Conservation (phyloP, 257 asterid species). For the Fraxinus cuspidata region DNA sequence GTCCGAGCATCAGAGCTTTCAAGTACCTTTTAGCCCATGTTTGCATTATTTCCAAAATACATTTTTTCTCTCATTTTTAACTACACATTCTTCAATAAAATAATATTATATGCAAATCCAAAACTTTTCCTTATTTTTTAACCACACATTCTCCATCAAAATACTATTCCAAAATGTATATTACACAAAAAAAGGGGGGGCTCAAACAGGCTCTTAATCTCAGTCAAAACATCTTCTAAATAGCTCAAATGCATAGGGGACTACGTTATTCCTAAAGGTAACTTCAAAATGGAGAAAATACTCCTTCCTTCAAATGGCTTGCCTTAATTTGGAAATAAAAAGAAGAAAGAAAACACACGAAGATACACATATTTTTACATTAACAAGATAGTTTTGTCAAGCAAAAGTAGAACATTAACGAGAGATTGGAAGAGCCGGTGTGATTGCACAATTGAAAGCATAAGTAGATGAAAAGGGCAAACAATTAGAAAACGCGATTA, state of each 20-base stretch:
- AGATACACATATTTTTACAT: not conserved
- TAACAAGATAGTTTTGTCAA: not conserved
- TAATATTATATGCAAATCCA: no score
- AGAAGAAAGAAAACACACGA: not conserved
- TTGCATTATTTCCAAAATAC: no score
- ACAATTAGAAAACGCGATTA: not conserved
- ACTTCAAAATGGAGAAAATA: no score
- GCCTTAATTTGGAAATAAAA: not conserved
- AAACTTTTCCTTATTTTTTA: no score
- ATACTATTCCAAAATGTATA: no score
- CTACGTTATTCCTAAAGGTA: not conserved
- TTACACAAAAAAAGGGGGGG: no score
- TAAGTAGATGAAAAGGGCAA: not conserved
- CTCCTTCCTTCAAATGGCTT: not conserved
- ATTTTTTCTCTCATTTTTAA: no score
- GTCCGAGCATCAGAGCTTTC: no score
- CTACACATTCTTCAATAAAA: no score
- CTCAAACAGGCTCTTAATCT: not conserved
- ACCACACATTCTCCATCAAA: no score
- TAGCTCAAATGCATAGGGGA: not conserved
- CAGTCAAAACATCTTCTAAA: not conserved
- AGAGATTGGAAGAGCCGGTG: not conserved
- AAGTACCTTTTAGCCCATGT: not conserved
- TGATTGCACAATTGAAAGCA: slow-evolving; percentile 3
- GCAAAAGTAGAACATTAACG: not conserved